These are phyloP conservation scores for Xanthoceras sorbifolium DNA, from an alignment of 345 rosid genomes.

Conservation along the genomic window DNA sequence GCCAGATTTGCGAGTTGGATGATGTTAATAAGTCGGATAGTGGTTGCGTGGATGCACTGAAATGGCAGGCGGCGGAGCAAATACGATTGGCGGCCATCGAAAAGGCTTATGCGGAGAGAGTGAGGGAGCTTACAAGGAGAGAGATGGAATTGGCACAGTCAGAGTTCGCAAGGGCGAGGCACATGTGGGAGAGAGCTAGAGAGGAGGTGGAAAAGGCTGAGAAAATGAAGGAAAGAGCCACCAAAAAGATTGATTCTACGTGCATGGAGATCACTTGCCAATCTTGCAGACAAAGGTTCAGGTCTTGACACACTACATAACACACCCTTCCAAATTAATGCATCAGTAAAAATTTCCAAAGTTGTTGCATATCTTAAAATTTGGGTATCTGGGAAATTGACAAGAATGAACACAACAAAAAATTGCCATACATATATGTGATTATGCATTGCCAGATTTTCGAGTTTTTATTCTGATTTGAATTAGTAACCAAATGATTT, in stretches of 20 bases:
- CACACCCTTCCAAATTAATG: background rate
- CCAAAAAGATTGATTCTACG: constrained; percentile 62
- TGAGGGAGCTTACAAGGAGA: constrained; percentile 82
- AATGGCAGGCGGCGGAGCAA: constrained; percentile 96
- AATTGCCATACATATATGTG: constrained; percentile 7
- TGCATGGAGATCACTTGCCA: constrained; percentile 98
- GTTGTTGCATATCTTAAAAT: constrained; percentile 33
- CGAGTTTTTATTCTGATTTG: background rate
- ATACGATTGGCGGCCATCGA: constrained; percentile 79
- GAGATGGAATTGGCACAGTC: constrained; percentile 97
- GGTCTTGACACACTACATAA: constrained; percentile 40
- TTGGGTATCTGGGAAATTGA: constrained; percentile 24
- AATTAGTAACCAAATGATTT: constrained; percentile 1
- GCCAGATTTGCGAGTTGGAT: constrained; percentile 30
- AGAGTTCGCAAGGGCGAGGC: constrained; percentile 81
- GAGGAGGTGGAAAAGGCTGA: constrained; percentile 86
- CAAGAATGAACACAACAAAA: constrained; percentile 9
- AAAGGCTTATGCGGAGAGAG: constrained; percentile 91
- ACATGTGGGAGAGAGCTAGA: constrained; percentile 86
- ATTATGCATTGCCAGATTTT: constrained; percentile 22
- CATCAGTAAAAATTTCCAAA: background rate
- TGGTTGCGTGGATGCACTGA: constrained; percentile 60
- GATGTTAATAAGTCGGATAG: constrained; percentile 30
- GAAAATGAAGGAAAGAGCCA: constrained; percentile 75
- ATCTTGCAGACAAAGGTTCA: constrained; percentile 91